phyloP scores from a whole-genome alignment of 495 filamentous ascomycete genomes.

The Parathielavia hyrcaniae region DNA sequence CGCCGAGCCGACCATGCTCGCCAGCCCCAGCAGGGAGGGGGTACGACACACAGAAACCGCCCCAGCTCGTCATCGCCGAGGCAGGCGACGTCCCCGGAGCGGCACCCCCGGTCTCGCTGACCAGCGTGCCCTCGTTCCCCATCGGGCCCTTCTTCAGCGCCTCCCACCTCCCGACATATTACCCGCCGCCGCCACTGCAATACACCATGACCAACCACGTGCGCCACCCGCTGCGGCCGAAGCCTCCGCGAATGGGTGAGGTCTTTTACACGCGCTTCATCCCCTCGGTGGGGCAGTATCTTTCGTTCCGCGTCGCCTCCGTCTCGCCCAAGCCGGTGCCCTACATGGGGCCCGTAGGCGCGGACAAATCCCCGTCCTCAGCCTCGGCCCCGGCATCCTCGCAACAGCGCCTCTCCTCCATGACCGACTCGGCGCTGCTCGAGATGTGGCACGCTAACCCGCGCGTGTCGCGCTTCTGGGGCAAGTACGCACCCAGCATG shows the following conservation, averaged over 20 bases:
- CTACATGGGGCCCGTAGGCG: conserved; percentile 48
- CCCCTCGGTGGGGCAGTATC: conserved; percentile 72
- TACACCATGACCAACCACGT: conserved; percentile 73
- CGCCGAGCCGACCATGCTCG: conserved; percentile 50
- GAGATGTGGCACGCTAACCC: conserved; percentile 87
- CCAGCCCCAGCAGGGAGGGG: conserved; percentile 51
- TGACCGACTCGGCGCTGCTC: conserved; percentile 67
- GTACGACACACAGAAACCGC: background rate
- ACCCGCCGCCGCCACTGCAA: conserved; percentile 72
- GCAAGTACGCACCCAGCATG: conserved; percentile 61
- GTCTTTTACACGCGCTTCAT: conserved; percentile 86
- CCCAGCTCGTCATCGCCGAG: conserved; percentile 22
- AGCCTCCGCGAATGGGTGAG: conserved; percentile 81
- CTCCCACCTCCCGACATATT: conserved; percentile 85
- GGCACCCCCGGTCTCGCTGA: conserved; percentile 29
- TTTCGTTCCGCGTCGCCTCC: conserved; percentile 79
- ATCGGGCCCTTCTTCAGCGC: conserved; percentile 65
- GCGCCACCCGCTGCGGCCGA: conserved; percentile 81
- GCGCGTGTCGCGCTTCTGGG: conserved; percentile 78
- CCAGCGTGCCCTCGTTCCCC: conserved; percentile 36
- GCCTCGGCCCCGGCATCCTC: too few species aligned
- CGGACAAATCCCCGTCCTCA: conserved; percentile 26
- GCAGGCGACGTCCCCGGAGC: conserved; percentile 29
- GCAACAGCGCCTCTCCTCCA: conserved; percentile 26
- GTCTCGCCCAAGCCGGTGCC: conserved; percentile 48